Conservation (phyloP, 352 stramenopile species). For the Phytophthora sp. region DNA sequence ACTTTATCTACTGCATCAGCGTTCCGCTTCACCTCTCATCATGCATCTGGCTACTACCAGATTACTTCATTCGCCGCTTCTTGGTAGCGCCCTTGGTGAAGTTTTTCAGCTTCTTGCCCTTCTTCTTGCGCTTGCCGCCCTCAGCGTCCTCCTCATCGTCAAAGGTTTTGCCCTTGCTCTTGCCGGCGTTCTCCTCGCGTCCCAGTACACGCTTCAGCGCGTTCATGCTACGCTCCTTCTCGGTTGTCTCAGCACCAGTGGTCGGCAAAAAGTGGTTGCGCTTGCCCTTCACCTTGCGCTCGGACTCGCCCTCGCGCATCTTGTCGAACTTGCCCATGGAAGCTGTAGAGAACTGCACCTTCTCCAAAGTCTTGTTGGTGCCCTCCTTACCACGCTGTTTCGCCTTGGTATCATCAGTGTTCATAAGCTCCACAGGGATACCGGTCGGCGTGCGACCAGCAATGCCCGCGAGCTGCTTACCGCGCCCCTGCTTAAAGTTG, state of each 20-base stretch:
- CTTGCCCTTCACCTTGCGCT: slow-evolving; percentile 89
- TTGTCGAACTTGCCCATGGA: slow-evolving; percentile 96
- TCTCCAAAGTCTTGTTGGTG: slow-evolving; percentile 87
- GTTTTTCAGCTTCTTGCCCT: slow-evolving; percentile 69
- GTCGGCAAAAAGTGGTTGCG: slow-evolving; percentile 83
- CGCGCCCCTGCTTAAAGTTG: slow-evolving; percentile 75
- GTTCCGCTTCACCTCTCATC: slow-evolving; percentile 14
- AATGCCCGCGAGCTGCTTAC: slow-evolving; percentile 56
- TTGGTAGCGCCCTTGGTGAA: slow-evolving; percentile 76
- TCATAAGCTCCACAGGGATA: slow-evolving; percentile 92
- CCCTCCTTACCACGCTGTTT: slow-evolving; percentile 92
- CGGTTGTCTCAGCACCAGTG: slow-evolving; percentile 69
- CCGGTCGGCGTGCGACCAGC: slow-evolving; percentile 66
- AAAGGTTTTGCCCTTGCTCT: slow-evolving; percentile 64
- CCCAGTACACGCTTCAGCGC: slow-evolving; percentile 77
- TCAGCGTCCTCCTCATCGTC: slow-evolving; percentile 67
- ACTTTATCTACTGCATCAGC: slow-evolving; percentile 6
- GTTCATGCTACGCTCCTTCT: slow-evolving; percentile 86
- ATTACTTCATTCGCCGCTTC: slow-evolving; percentile 67
- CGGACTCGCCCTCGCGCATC: slow-evolving; percentile 91
- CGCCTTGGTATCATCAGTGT: slow-evolving; percentile 66
- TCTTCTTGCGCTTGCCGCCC: slow-evolving; percentile 66
- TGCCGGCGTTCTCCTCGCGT: slow-evolving; percentile 79
- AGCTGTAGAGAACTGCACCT: slow-evolving; percentile 93
- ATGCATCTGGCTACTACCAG: neutral